phyloP scores from a whole-genome alignment of 805 yeast species.

The Kuraishia molischiana region DNA sequence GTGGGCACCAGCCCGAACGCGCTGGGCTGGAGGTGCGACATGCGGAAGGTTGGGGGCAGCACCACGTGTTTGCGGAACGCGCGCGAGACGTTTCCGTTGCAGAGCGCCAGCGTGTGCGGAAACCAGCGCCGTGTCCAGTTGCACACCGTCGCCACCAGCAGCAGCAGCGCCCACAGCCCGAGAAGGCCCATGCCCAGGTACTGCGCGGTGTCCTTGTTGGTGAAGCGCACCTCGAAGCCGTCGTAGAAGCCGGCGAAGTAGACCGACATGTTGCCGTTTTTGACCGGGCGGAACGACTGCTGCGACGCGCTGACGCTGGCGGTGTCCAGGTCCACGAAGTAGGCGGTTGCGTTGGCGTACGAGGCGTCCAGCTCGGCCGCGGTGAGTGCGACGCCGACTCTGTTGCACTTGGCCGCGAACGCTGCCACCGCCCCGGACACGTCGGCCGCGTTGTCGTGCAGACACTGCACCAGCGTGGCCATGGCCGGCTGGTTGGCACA shows the following conservation, averaged over 20 bases:
- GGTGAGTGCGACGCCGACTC: constrained; percentile 2
- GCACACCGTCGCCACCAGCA: constrained; percentile 28
- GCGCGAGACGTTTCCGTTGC: constrained; percentile 19
- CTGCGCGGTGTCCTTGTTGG: constrained; percentile 29
- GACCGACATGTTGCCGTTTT: constrained; percentile 10
- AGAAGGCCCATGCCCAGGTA: constrained; percentile 35
- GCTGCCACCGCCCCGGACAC: background rate
- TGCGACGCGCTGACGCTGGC: constrained; percentile 17
- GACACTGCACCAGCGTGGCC: constrained; percentile 19
- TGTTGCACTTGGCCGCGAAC: background rate
- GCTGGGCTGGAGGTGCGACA: constrained; percentile 9
- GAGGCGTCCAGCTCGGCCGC: constrained; percentile 12
- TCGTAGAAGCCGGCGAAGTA: constrained; percentile 15
- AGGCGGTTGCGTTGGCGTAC: constrained; percentile 14
- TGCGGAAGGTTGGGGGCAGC: constrained; percentile 6
- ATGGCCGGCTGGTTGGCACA: constrained; percentile 18
- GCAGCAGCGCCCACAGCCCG: constrained; percentile 38
- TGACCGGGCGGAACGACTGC: constrained; percentile 26
- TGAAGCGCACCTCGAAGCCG: constrained; percentile 19
- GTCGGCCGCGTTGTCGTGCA: constrained; percentile 5
- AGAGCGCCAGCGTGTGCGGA: constrained; percentile 23
- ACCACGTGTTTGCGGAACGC: constrained; percentile 14
- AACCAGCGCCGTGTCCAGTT: constrained; percentile 30
- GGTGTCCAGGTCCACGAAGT: constrained; percentile 22
- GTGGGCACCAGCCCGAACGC: constrained; percentile 34